These are phyloP conservation scores for Mycena polygramma DNA, from an alignment of 768 basidiomycete genomes.

Conservation along the genomic window DNA sequence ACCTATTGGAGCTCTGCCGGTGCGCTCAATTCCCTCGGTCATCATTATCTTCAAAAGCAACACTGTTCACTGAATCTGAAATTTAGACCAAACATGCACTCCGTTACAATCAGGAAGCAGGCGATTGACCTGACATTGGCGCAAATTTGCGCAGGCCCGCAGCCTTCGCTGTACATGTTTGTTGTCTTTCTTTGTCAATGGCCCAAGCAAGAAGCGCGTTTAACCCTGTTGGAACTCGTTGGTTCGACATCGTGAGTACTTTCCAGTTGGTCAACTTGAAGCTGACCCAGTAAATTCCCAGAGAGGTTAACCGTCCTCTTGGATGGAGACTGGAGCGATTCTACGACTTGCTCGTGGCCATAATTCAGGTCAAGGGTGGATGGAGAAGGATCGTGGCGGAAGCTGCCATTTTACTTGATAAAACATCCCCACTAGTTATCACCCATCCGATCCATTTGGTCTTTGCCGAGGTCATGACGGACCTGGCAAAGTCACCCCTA, in stretches of 20 bases:
- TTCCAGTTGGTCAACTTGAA: too few relatives aligned
- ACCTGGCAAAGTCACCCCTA: background rate
- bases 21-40: background rate
- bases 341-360: slow-evolving; percentile 5
- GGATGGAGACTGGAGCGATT: background rate
- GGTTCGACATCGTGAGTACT: too few relatives aligned
- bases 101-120: background rate
- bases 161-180: background rate
- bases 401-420: slow-evolving; percentile 3
- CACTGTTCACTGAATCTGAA: background rate
- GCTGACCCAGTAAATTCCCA: background rate
- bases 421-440: background rate
- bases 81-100: background rate
- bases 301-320: background rate
- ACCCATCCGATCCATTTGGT: too few relatives aligned
- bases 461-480: background rate
- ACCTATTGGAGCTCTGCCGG: slow-evolving; percentile 25
- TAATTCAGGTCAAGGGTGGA: slow-evolving; percentile 16
- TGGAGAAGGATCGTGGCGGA: slow-evolving; percentile 17
- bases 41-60: background rate
- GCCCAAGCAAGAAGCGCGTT: slow-evolving; percentile 11
- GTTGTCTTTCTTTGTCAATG: slow-evolving; percentile 2
- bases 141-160: background rate
- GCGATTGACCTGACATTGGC: background rate
- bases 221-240: background rate